A percentile compares a stretch with the other conserved stretches of the same genome.
These are phyloP conservation scores for Pelargonium fulgidum DNA, from an alignment of 441 rosid genomes.

Conservation along the genomic window DNA sequence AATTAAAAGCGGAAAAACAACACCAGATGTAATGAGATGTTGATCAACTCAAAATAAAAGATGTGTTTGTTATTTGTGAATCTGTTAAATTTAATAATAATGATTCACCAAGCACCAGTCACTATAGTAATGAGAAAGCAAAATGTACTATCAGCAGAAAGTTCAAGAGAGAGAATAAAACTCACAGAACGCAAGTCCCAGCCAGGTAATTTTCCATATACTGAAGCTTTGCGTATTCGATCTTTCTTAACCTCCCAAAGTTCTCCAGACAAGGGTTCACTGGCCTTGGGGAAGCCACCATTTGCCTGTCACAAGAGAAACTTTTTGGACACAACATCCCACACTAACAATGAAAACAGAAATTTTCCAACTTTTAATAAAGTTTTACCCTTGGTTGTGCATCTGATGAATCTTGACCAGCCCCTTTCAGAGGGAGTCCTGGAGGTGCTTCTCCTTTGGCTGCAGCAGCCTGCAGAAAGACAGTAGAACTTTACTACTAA, in stretches of 20 bases:
- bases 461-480: conserved; percentile 69
- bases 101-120: not conserved
- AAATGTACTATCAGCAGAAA: not conserved
- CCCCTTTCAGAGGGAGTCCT: conserved; percentile 96
- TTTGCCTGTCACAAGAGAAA: conserved; percentile 41
- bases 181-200: conserved; percentile 99
- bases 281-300: conserved; percentile 74
- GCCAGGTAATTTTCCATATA: conserved; percentile 72
- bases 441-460: conserved; percentile 99
- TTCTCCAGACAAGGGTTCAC: conserved; percentile 92
- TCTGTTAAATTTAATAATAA: not conserved
- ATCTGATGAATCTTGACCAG: conserved; percentile 95
- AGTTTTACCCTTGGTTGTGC: conserved; percentile 60
- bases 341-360: conserved; percentile 13
- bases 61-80: not conserved
- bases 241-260: conserved; percentile 83
- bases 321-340: conserved; percentile 14
- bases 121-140: not conserved
- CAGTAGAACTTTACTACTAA: not conserved
- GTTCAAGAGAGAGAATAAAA: conserved; percentile 21
- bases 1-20: not conserved
- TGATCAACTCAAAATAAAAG: conserved; percentile 1
- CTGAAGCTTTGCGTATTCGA: conserved; percentile 75
- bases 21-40: conserved; percentile 2
- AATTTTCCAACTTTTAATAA: conserved; percentile 16